Evolutionary conservation across 768 basidiomycete species (phyloP), one percentile per base, ranked within the genome.

Genomic region (Boletales sp.): DNA sequence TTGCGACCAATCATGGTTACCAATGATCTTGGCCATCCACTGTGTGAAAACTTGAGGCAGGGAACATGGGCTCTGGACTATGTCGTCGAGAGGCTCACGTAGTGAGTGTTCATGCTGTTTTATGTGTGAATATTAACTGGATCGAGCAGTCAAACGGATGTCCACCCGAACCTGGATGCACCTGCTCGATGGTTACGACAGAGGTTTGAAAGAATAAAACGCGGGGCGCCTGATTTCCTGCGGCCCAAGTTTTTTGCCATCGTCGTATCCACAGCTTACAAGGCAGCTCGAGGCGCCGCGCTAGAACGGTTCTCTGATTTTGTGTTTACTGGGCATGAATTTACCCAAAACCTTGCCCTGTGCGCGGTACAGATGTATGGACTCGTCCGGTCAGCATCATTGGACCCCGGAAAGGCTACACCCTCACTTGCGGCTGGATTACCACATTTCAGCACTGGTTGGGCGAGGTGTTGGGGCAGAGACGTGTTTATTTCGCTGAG

Each of bases 401-500:
- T 99, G 41, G 85, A 89, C 60, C 87, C 90, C 9, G 70, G 64
- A 2, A 77, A 78, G 56, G 65, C 78, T 2, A 85, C 83, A 1
- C 85, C 97, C 5, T 91, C 88, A 4, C 75, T 99, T 31, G 94
- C 97, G 10, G 97, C 97, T 21, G 97, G 97, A 17, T 73, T 98
- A 27, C 94, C 97, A 6, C 97, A 98, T 69, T 98, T 99, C 64
- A 75, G 90, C 1, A 73, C 87, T 8, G 85, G 86, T 6, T 99
- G 97, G 97, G 94, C 94, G 13, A 79, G 97, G 43, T 93, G 90
- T 64, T 99, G 97, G 97, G 97, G 97, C 3, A 82, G 97, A 18
- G 89, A 92, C 60, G 85, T 91, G 2, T 97, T 95, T 70, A 97
- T 97, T 64, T 95, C 93, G 3, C 70, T 97, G 17, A 83, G 92